Conservation (phyloP, 805 yeast genomes). For the Priceomyces melissophilus region DNA sequence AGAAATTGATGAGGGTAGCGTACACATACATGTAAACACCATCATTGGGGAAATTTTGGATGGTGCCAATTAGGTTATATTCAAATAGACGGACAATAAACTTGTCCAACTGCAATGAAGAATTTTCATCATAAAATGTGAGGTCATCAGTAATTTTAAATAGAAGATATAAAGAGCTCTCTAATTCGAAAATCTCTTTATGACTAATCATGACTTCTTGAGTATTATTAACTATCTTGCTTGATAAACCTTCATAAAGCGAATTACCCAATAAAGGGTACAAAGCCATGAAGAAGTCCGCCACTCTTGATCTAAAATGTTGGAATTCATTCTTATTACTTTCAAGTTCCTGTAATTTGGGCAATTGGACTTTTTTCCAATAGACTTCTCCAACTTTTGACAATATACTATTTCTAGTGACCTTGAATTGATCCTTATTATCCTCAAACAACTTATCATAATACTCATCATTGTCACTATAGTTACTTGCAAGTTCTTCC, state of each 20-base stretch:
- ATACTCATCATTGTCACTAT: constrained; percentile 45
- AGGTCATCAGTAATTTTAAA: constrained; percentile 55
- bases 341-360: constrained; percentile 26
- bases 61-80: constrained; percentile 16
- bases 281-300: constrained; percentile 71
- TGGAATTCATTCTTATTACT: constrained; percentile 53
- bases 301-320: constrained; percentile 67
- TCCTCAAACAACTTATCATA: constrained; percentile 16
- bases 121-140: constrained; percentile 34
- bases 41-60: constrained; percentile 11
- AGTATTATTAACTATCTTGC: constrained; percentile 27
- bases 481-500: constrained; percentile 61
- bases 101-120: constrained; percentile 22
- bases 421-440: constrained; percentile 12
- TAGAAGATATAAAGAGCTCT: constrained; percentile 59
- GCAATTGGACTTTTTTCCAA: constrained; percentile 62
- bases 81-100: constrained; percentile 22
- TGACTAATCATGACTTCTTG: constrained; percentile 3
- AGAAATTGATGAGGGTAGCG: constrained; percentile 52
- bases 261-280: constrained; percentile 61
- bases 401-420: constrained; percentile 34
- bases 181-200: constrained; percentile 42
- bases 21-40: constrained; percentile 7
- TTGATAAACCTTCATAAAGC: constrained; percentile 44
- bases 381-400: constrained; percentile 56